phyloP scores from a whole-genome alignment of 139 green algal species.

The Zygnema circumcarinatum region DNA sequence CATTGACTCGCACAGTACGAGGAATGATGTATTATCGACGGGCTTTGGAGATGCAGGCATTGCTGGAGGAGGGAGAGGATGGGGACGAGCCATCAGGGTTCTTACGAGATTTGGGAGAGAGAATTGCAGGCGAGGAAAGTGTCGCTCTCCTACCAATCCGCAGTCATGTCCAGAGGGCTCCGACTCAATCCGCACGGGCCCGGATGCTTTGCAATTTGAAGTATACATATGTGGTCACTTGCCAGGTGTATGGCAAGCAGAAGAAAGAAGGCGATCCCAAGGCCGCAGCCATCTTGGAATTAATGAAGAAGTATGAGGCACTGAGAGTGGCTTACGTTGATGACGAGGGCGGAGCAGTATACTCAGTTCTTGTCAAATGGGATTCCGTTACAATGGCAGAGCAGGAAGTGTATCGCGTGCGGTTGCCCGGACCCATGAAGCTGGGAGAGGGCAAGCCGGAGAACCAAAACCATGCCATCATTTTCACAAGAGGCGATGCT shows the following conservation, averaged over 20 bases:
- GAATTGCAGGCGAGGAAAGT: background rate
- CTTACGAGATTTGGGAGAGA: background rate
- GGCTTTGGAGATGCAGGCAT: constrained; percentile 70
- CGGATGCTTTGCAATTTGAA: constrained; percentile 69
- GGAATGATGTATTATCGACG: constrained; percentile 63
- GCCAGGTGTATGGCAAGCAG: constrained; percentile 70
- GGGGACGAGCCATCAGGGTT: background rate
- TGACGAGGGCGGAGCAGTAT: constrained; percentile 24
- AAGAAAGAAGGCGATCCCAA: constrained; percentile 34
- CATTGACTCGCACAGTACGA: constrained; percentile 79
- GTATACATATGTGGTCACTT: constrained; percentile 81
- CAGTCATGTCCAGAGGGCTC: too few relatives aligned
- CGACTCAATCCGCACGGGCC: background rate
- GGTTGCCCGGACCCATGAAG: constrained; percentile 48
- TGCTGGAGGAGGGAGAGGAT: constrained; percentile 56
- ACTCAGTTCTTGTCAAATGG: constrained; percentile 58
- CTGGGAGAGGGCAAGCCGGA: constrained; percentile 61
- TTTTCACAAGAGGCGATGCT: constrained; percentile 58
- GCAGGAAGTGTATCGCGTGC: constrained; percentile 54
- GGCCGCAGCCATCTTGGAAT: constrained; percentile 31
- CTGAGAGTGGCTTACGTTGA: constrained; percentile 62
- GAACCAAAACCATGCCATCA: constrained; percentile 63
- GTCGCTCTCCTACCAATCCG: background rate
- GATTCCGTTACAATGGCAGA: constrained; percentile 2
- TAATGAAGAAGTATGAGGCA: constrained; percentile 35